phyloP scores from a whole-genome alignment of 352 stramenopile species.

The Sclerospora graminicola region DNA sequence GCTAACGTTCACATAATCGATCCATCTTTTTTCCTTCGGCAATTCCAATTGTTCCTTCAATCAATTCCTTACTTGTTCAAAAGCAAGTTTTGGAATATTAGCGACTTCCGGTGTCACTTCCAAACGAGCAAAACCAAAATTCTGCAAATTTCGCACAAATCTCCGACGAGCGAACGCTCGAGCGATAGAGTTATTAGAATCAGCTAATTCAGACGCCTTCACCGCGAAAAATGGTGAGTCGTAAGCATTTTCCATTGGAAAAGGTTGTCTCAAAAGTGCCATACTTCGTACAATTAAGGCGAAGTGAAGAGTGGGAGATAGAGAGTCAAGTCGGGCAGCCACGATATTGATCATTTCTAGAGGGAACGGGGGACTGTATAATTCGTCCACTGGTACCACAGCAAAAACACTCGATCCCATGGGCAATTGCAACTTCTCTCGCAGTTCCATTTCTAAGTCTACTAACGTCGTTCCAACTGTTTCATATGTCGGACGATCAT shows the following conservation, averaged over 20 bases:
- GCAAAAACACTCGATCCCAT: slow-evolving; percentile 58
- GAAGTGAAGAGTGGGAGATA: slow-evolving; percentile 48
- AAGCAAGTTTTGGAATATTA: slow-evolving; percentile 40
- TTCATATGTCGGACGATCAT: slow-evolving; percentile 28
- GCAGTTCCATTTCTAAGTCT: slow-evolving; percentile 68
- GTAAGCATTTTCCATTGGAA: slow-evolving; percentile 31
- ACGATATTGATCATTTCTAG: slow-evolving; percentile 78
- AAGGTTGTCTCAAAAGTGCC: slow-evolving; percentile 35
- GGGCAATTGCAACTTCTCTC: slow-evolving; percentile 46
- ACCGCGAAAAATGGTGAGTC: slow-evolving; percentile 69
- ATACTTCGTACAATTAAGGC: slow-evolving; percentile 58
- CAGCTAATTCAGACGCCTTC: slow-evolving; percentile 25
- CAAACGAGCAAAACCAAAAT: slow-evolving; percentile 61
- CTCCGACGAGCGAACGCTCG: slow-evolving; percentile 40
- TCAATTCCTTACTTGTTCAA: slow-evolving; percentile 51
- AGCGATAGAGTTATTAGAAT: slow-evolving; percentile 26
- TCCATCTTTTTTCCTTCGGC: slow-evolving; percentile 39
- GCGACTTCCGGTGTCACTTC: slow-evolving; percentile 56
- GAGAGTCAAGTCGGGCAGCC: slow-evolving; percentile 27
- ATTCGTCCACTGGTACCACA: slow-evolving; percentile 57
- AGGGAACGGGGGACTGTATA: slow-evolving; percentile 69
- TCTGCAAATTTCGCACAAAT: slow-evolving; percentile 65
- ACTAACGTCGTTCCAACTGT: slow-evolving; percentile 41
- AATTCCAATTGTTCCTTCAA: slow-evolving; percentile 39
- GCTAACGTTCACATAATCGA: neutral